phyloP scores from a whole-genome alignment of 1,284 basidiomycete genomes.

The Cryptococcus depauperatus region DNA sequence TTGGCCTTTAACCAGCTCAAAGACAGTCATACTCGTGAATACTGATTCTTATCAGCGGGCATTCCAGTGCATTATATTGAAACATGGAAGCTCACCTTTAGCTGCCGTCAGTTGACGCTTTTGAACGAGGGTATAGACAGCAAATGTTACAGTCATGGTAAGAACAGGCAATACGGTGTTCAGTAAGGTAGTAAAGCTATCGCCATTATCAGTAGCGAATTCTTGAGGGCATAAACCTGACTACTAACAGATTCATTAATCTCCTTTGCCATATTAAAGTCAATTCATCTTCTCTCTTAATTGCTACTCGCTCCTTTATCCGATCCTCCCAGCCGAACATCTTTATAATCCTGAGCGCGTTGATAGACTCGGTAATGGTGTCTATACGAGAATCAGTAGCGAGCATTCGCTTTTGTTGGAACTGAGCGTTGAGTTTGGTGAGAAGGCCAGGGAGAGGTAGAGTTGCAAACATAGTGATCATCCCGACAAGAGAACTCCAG shows the following conservation, averaged over 20 bases:
- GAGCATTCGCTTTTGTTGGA: constrained; percentile 35
- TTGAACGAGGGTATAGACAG: constrained; percentile 52
- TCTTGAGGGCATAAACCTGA: not conserved
- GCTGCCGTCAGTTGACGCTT: constrained; percentile 47
- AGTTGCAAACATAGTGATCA: constrained; percentile 49
- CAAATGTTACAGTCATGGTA: constrained; percentile 61
- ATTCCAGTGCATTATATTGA: not conserved
- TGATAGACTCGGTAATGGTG: constrained; percentile 47
- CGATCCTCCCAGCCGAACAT: constrained; percentile 61
- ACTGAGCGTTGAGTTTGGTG: constrained; percentile 33
- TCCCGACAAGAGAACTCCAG: constrained; percentile 51
- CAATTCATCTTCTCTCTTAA: constrained; percentile 55
- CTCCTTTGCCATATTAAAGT: constrained; percentile 40
- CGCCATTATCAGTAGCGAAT: not conserved
- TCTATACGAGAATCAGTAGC: constrained; percentile 52
- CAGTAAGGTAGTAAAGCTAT: constrained; percentile 13
- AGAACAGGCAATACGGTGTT: constrained; percentile 58
- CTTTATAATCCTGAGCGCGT: constrained; percentile 53
- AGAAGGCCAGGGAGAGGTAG: constrained; percentile 52
- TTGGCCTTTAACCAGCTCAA: constrained; percentile 39
- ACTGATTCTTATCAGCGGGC: constrained; percentile 16
- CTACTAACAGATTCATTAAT: constrained; percentile 30
- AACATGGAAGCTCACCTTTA: constrained; percentile 20
- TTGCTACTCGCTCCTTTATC: constrained; percentile 50
- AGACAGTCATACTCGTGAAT: constrained; percentile 43